phyloP scores from a whole-genome alignment of 768 basidiomycete genomes.

The Psilocybe azurescens region DNA sequence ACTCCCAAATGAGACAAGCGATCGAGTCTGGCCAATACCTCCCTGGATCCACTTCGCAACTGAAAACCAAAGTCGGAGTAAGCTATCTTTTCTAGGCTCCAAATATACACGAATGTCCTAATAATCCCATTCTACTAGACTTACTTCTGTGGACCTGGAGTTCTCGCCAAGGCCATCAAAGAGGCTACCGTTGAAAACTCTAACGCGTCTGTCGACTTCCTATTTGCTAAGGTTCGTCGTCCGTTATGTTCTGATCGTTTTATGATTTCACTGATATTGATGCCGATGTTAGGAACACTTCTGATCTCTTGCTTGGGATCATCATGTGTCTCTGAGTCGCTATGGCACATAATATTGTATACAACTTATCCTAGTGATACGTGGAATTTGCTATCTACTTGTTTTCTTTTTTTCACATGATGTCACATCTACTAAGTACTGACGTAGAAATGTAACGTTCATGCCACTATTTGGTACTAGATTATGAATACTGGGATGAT shows the following conservation, averaged over 20 bases:
- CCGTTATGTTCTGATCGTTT: background rate
- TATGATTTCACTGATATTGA: background rate
- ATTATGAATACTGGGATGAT: background rate
- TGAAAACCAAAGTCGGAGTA: constrained; percentile 86
- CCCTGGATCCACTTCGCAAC: constrained; percentile 75
- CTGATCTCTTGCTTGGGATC: constrained; percentile 33
- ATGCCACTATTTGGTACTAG: background rate
- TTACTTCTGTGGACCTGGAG: constrained; percentile 87
- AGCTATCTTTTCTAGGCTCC: constrained; percentile 33
- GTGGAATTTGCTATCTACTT: constrained; percentile 6
- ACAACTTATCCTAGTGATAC: constrained; percentile 9
- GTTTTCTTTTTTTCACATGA: constrained; percentile 13
- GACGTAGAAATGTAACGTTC: constrained; percentile 4
- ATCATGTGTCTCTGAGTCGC: constrained; percentile 17
- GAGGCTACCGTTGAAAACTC: constrained; percentile 65
- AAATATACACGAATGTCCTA: constrained; percentile 7
- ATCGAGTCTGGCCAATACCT: constrained; percentile 87
- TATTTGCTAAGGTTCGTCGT: constrained; percentile 75
- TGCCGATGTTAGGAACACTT: constrained; percentile 59
- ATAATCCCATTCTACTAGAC: constrained; percentile 50
- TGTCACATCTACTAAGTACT: constrained; percentile 8
- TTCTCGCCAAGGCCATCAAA: constrained; percentile 78
- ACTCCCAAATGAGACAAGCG: constrained; percentile 71
- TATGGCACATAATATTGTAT: constrained; percentile 16
- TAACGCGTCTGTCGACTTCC: constrained; percentile 66